A percentile compares a stretch with the other conserved stretches of the same genome.
These are phyloP conservation scores for Hibiscus trionum DNA, from an alignment of 345 rosid species.

Conservation along the genomic window DNA sequence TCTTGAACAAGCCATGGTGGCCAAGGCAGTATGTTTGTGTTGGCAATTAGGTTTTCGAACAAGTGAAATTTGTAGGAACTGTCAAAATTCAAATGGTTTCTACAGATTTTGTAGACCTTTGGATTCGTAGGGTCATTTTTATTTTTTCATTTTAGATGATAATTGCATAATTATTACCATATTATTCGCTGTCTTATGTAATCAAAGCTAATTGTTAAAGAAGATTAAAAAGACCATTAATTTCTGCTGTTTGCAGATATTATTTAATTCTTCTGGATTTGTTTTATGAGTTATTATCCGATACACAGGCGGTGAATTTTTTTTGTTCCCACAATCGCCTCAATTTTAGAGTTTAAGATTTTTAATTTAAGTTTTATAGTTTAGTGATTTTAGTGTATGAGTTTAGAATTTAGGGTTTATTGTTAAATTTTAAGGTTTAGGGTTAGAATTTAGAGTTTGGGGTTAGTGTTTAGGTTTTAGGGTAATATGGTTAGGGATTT, in stretches of 20 bases:
- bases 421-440: too few species aligned
- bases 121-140: neutral
- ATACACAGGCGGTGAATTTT: too few species aligned
- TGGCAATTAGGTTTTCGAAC: neutral
- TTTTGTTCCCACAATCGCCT: too few species aligned
- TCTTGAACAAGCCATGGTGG: neutral
- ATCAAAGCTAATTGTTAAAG: neutral
- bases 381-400: too few species aligned
- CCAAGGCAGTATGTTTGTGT: neutral
- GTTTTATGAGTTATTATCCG: too few species aligned
- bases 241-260: neutral
- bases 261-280: too few species aligned
- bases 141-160: neutral
- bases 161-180: neutral
- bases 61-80: neutral
- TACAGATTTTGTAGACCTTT: neutral
- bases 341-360: too few species aligned
- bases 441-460: too few species aligned
- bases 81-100: neutral
- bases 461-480: too few species aligned
- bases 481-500: too few species aligned
- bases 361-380: too few species aligned
- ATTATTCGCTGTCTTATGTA: neutral
- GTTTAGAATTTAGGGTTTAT: too few species aligned
- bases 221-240: neutral